Evolutionary conservation across 192 early-diverging fungal genomes (phyloP).

Genomic region (Entrophospora sp.): DNA sequence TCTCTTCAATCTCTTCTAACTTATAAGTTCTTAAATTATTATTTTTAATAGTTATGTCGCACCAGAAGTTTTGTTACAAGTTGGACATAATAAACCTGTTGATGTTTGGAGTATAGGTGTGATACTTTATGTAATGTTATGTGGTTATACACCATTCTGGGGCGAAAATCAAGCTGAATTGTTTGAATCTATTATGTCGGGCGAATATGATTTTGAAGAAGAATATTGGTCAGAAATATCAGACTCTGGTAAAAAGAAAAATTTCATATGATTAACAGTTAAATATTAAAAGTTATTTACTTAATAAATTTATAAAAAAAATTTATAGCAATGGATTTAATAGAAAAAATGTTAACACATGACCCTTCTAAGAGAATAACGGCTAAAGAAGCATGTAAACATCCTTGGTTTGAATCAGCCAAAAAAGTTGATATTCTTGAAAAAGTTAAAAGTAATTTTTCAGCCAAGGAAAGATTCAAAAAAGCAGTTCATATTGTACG

Average conservation of each 20-base stretch:
- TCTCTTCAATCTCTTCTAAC: too few relatives aligned
- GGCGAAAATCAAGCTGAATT: conserved; percentile 50
- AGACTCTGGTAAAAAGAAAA: conserved; percentile 33
- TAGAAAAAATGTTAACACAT: conserved; percentile 55
- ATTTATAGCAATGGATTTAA: conserved; percentile 58
- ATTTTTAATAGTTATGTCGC: conserved; percentile 54
- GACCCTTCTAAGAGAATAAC: conserved; percentile 69
- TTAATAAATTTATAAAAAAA: neutral
- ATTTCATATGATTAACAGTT: neutral
- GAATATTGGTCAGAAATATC: conserved; percentile 80
- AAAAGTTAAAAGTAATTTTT: neutral
- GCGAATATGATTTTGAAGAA: conserved; percentile 62
- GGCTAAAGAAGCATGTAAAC: conserved; percentile 66
- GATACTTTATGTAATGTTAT: conserved; percentile 78
- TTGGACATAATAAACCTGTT: conserved; percentile 84
- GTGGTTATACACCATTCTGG: conserved; percentile 70
- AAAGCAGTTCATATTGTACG: conserved; percentile 1
- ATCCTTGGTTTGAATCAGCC: conserved; percentile 62
- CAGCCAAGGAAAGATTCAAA: neutral
- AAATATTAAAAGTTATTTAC: neutral
- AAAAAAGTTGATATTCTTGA: neutral
- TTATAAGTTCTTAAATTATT: too few relatives aligned
- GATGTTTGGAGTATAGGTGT: conserved; percentile 96
- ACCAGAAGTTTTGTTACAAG: conserved; percentile 76
- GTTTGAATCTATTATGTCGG: conserved; percentile 60